These are phyloP conservation scores for Ophiocordyceps camponoti-floridani DNA, from an alignment of 2,329 filamentous ascomycete species.

Conservation along the genomic window DNA sequence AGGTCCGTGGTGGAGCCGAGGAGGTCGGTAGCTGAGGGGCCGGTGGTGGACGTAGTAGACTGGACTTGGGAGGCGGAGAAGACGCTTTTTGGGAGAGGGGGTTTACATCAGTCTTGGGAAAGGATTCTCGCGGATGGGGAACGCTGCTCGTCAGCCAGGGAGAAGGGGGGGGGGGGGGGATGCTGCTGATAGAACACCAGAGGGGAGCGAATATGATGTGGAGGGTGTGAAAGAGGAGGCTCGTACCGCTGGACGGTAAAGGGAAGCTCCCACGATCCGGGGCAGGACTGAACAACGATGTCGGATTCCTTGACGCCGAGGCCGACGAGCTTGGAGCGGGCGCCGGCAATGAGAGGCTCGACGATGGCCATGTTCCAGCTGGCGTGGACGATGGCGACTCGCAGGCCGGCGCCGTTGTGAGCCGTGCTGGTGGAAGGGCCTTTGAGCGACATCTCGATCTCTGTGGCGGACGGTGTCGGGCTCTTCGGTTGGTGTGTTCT, in stretches of 20 bases:
- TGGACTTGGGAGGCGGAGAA: conserved; percentile 79
- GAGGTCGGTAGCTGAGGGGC: conserved; percentile 56
- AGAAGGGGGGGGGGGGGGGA: too few species aligned
- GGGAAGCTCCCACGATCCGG: conserved; percentile 87
- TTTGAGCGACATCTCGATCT: conserved; percentile 27
- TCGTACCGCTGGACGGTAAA: conserved; percentile 69
- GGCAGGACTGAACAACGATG: conserved; percentile 77
- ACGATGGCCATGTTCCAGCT: conserved; percentile 90
- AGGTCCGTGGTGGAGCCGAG: conserved; percentile 55
- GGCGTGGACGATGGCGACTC: conserved; percentile 89
- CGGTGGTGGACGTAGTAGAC: conserved; percentile 38
- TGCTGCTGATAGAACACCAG: too few species aligned
- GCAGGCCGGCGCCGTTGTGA: conserved; percentile 53
- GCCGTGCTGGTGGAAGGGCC: conserved; percentile 33
- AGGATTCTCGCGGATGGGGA: not conserved
- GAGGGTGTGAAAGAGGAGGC: too few species aligned
- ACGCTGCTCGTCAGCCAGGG: too few species aligned
- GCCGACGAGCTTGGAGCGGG: conserved; percentile 57
- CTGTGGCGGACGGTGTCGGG: not conserved
- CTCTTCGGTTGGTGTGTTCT: too few species aligned
- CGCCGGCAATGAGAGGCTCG: conserved; percentile 63
- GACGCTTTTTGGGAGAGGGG: conserved; percentile 34
- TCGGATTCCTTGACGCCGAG: conserved; percentile 76
- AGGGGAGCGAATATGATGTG: too few species aligned
- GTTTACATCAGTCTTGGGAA: not conserved